Conservation (phyloP, 306 rosid genomes). For the Carpinus fangiana region DNA sequence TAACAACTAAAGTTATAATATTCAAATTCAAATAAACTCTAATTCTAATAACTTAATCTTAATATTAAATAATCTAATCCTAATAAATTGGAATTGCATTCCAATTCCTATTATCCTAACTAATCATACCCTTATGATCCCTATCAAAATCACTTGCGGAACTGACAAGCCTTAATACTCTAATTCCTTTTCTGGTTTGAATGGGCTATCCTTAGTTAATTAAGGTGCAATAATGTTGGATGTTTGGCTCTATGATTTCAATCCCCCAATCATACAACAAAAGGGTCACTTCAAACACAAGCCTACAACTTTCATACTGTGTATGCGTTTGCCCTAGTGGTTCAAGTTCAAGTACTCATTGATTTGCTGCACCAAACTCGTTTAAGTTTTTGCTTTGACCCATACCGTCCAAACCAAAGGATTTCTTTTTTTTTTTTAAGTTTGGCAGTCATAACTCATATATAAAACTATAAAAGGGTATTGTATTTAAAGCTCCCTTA, state of each 20-base stretch:
- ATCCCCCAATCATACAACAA: neutral
- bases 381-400: neutral
- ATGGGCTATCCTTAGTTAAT: neutral
- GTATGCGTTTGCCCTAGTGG: neutral
- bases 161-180: neutral
- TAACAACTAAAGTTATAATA: too few relatives aligned
- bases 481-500: neutral
- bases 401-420: neutral
- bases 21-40: too few relatives aligned
- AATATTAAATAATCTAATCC: too few relatives aligned
- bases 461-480: neutral
- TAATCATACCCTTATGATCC: too few relatives aligned
- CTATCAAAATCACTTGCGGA: neutral
- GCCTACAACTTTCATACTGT: neutral
- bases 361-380: neutral
- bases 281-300: neutral
- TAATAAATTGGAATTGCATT: too few relatives aligned
- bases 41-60: too few relatives aligned
- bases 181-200: neutral
- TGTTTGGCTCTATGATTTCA: neutral
- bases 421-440: neutral
- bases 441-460: neutral
- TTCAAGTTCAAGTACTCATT: constrained; percentile 7
- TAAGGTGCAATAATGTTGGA: constrained; percentile 4
- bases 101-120: too few relatives aligned